phyloP scores from a whole-genome alignment of 129 eudicot genomes.

The Flaveria sonorensis region DNA sequence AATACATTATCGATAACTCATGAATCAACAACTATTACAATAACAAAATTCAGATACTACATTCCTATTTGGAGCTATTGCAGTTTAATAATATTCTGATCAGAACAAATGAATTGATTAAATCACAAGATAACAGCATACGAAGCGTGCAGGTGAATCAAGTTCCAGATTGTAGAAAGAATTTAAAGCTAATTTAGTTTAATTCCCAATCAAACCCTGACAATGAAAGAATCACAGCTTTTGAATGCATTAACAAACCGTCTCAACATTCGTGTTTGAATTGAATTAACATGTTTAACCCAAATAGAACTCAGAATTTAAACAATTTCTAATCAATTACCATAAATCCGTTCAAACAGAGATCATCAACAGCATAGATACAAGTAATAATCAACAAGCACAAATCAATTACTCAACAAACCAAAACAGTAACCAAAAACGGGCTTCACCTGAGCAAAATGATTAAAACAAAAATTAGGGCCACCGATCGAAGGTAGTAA shows the following conservation, averaged over 20 bases:
- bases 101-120: slow-evolving; percentile 10
- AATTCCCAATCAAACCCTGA: slow-evolving; percentile 13
- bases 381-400: slow-evolving; percentile 14
- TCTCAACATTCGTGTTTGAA: background rate
- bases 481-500: slow-evolving; percentile 26
- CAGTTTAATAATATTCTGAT: background rate
- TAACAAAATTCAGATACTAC: background rate
- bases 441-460: slow-evolving; percentile 23
- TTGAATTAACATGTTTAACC: background rate
- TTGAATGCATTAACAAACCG: slow-evolving; percentile 1
- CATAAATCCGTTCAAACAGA: background rate
- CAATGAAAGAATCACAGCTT: slow-evolving; percentile 8
- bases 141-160: background rate
- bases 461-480: background rate
- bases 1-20: slow-evolving; percentile 11
- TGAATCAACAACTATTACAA: slow-evolving; percentile 8
- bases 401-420: background rate
- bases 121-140: slow-evolving; percentile 2
- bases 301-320: slow-evolving; percentile 7
- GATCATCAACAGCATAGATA: slow-evolving; percentile 23
- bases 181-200: background rate
- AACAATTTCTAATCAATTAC: background rate
- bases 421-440: slow-evolving; percentile 3
- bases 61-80: background rate
- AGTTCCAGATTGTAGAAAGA: background rate